Evolutionary conservation across 305 asterid genomes (phyloP), one percentile per base, ranked within the genome.

Genomic region (Solanum hybrid): DNA sequence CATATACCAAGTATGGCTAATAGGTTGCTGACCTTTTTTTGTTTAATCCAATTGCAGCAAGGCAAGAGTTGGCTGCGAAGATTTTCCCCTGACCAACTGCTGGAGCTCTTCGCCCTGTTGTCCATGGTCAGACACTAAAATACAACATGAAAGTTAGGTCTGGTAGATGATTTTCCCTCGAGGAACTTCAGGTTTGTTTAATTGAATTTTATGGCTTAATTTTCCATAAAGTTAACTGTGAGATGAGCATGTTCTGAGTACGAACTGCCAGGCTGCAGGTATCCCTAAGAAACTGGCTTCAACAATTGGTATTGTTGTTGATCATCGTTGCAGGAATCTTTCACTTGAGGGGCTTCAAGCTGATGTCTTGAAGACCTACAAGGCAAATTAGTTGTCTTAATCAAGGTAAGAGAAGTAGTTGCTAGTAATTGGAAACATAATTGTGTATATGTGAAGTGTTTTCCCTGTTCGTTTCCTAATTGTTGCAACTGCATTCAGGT

Each of bases 401-500:
- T 51, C 68, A 51, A 51, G 68, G n/a, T 51, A 17, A 57, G 70
- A 17, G 20, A 17, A 20, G 70, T 57, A 68, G 75, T 68, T 9
- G 75, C 75, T n/a, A 68, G 75, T n/a, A 68, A 68, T 2, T 68
- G 75, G 75, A 68, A 68, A 24, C 75, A 68, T n/a, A 68, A 68
- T 1, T 68, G 29, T 68, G 27, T 1, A 15, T 51, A 68, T 26
- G 6, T 68, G 61, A 86, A 27, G 41, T 22, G 32, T 5, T 31
- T 86, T 24, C 39, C 20, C 11, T 86, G 78, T 86, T 86, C 0
- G 7, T 32, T 86, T 61, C 27, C 78, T n/a, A 79, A 34, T 79
- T n/a, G 86, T 11, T 79, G 86, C 61, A 79, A 79, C 61, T 78
- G 57, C 32, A 26, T 32, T 51, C 89, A 86, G 89, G 51, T 97